Evolutionary conservation across 2,329 filamentous ascomycete genomes (phyloP).

Genomic region (Immersiporthe knoxdaviesiana): DNA sequence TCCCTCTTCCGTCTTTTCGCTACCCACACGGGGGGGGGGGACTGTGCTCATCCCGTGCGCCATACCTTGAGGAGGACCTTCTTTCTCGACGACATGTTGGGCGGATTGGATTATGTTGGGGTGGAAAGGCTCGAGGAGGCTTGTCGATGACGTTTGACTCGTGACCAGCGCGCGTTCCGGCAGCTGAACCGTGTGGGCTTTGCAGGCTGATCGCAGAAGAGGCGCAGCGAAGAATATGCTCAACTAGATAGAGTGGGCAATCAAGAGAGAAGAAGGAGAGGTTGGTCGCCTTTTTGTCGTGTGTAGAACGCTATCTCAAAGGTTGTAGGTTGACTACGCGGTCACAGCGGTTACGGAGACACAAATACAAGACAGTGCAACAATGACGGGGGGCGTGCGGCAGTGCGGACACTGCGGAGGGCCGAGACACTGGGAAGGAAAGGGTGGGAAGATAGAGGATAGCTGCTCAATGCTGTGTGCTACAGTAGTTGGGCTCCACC

Average conservation of each 20-base stretch:
- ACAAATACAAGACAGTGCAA: conserved; percentile 9
- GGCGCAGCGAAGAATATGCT: conserved; percentile 1
- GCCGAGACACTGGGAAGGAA: conserved; percentile 5
- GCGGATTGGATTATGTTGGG: conserved; percentile 18
- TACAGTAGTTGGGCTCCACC: neutral
- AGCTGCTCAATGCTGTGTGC: neutral
- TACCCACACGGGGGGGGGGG: neutral
- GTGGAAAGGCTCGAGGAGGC: neutral
- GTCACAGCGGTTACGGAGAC: conserved; percentile 10
- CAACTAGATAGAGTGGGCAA: neutral
- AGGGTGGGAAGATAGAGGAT: conserved; percentile 7
- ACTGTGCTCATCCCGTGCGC: conserved; percentile 23
- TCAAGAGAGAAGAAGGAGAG: neutral
- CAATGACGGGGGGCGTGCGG: neutral
- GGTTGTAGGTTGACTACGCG: conserved; percentile 2
- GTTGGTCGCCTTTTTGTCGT: neutral
- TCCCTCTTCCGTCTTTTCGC: neutral
- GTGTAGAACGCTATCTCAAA: neutral
- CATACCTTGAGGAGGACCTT: conserved; percentile 87
- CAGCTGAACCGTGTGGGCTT: conserved; percentile 19
- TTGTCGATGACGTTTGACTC: conserved; percentile 20
- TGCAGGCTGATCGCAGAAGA: neutral
- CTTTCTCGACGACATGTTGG: conserved; percentile 77
- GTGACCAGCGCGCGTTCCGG: conserved; percentile 1
- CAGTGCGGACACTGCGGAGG: conserved; percentile 6